phyloP scores from a whole-genome alignment of 768 basidiomycete genomes.

The Boletus subcaerulescens region DNA sequence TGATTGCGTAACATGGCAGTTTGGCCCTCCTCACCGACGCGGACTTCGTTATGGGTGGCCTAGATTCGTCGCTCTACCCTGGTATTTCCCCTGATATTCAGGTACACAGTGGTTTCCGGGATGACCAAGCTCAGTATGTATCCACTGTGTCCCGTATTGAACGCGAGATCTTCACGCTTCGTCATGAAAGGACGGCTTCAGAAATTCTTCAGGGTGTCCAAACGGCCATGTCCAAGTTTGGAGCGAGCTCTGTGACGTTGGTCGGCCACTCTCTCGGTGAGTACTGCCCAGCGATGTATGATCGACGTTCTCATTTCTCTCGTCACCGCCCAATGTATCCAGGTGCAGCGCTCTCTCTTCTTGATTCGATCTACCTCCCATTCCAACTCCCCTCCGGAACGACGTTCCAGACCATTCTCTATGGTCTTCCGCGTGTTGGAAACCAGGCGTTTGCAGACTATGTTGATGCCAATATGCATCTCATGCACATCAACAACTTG shows the following conservation, averaged over 20 bases:
- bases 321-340: background rate
- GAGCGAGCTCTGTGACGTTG: slow-evolving; percentile 36
- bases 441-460: slow-evolving; percentile 59
- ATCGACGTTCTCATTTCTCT: background rate
- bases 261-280: slow-evolving; percentile 44
- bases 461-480: slow-evolving; percentile 41
- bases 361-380: slow-evolving; percentile 37
- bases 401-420: slow-evolving; percentile 27
- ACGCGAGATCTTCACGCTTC: slow-evolving; percentile 8
- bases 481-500: slow-evolving; percentile 55
- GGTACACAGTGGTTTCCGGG: slow-evolving; percentile 46
- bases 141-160: background rate
- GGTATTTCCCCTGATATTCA: slow-evolving; percentile 38
- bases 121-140: slow-evolving; percentile 42
- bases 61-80: slow-evolving; percentile 46
- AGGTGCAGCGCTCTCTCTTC: slow-evolving; percentile 34
- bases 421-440: slow-evolving; percentile 43
- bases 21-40: slow-evolving; percentile 39
- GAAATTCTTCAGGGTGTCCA: slow-evolving; percentile 41
- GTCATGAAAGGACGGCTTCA: slow-evolving; percentile 39
- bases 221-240: slow-evolving; percentile 34
- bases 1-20: slow-evolving; percentile 17
- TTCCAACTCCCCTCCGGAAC: slow-evolving; percentile 31
- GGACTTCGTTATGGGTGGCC: slow-evolving; percentile 27
- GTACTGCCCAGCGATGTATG: no score